Base-by-base conservation (phyloP, 2,329 filamentous ascomycete species). In the Pestalotiopsis sp. region DNA sequence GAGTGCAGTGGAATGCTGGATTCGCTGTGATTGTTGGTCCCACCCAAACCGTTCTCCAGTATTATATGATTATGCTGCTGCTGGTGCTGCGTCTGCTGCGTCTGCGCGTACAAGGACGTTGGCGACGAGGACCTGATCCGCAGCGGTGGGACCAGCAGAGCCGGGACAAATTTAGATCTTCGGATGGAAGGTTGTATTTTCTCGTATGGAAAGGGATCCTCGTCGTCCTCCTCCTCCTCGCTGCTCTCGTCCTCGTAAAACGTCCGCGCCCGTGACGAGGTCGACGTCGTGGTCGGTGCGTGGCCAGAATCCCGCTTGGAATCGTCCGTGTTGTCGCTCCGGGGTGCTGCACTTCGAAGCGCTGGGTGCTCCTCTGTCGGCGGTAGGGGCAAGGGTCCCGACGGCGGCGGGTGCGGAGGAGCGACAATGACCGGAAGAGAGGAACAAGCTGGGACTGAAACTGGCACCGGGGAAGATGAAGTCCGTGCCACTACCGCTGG, bases 291-390 rank as follows among this genome's bases (percentile, higher is more conserved):
- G 17, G 84, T 84, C 13, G 84, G 81, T 64, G 85, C 84, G 65
- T 87, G 82, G 7, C 83, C 85, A 27, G 87, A 90, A 73, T 90
- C 87, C 69, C 88, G 82, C 77, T 87, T 90, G 76, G 81, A 82
- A 69, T 81, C 80, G 69, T 85, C 81, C 14, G 77, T 72, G 58
- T 72, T 71, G 27, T 77, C 74, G 13, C 77, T 75, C 39, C 75
- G 73, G 25, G 70, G 71, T 58, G 74, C 73, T 57, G 80, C 79
- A 52, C 74, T 77, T 68, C 87, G 82, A 66, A 88, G 81, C 17
- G 86, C 84, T 23, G 86, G 86, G 72, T 88, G 87, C 75, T 87
- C 81, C 75, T 88, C 86, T 1, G 79, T 78, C 12, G 85, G 85
- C 58, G 83, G 83, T 57, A 82, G 77, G 7, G 79, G 76, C 4